Conservation (phyloP, 1,284 basidiomycete species). For the Takashimella tepidaria region DNA sequence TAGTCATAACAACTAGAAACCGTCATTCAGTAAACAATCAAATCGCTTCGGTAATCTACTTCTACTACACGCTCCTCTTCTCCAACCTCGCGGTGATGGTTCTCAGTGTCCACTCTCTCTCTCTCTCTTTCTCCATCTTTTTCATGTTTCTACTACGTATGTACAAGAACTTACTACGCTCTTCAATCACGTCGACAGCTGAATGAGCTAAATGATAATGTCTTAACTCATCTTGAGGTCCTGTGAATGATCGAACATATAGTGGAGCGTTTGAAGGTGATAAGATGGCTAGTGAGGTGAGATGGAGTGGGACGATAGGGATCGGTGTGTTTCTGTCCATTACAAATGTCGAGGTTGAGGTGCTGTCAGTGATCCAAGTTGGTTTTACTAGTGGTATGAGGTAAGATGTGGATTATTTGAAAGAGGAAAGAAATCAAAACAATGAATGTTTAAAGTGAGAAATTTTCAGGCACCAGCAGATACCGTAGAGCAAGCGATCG, state of each 20-base stretch:
- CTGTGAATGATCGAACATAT: slow-evolving; percentile 45
- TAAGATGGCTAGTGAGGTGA: slow-evolving; percentile 44
- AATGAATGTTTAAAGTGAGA: too few relatives aligned
- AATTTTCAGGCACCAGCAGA: not conserved
- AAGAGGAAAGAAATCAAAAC: not conserved
- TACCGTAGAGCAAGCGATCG: not conserved
- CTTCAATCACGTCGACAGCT: slow-evolving; percentile 47
- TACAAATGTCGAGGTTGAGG: not conserved
- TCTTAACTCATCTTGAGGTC: slow-evolving; percentile 38
- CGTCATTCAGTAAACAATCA: slow-evolving; percentile 3
- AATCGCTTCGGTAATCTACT: not conserved
- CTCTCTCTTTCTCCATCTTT: too few relatives aligned
- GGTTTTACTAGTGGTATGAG: not conserved
- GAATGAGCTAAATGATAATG: slow-evolving; percentile 47
- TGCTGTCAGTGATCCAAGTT: too few relatives aligned
- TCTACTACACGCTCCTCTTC: too few relatives aligned
- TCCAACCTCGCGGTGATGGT: too few relatives aligned
- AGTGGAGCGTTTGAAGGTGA: slow-evolving; percentile 44
- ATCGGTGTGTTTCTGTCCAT: slow-evolving; percentile 27
- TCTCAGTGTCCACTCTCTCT: too few relatives aligned
- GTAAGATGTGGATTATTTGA: not conserved
- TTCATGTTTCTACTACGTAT: too few relatives aligned
- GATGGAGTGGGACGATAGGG: slow-evolving; percentile 38
- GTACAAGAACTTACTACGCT: slow-evolving; percentile 41
- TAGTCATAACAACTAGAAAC: slow-evolving; percentile 39